phyloP scores from a whole-genome alignment of 352 stramenopile genomes.

The Pythium brachiatum region DNA sequence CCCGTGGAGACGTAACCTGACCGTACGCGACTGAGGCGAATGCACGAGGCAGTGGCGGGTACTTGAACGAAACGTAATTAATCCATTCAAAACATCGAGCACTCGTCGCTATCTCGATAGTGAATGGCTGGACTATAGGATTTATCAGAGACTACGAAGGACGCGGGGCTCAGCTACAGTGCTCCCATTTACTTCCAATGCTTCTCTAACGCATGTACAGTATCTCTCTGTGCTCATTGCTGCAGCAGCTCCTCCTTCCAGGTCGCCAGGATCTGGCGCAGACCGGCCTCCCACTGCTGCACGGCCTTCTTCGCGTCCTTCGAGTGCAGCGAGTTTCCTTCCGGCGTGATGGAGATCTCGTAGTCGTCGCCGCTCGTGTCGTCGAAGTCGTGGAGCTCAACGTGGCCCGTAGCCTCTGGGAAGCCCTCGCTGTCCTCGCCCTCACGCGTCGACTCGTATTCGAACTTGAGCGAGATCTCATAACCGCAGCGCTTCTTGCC shows the following conservation, averaged over 20 bases:
- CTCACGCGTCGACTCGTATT: slow-evolving; percentile 44
- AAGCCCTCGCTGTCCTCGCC: slow-evolving; percentile 40
- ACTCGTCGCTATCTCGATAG: too few relatives aligned
- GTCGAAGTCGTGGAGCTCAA: slow-evolving; percentile 85
- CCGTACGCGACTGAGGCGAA: too few relatives aligned
- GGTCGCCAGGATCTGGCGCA: slow-evolving; percentile 62
- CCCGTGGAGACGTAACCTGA: too few relatives aligned
- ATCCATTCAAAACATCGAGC: too few relatives aligned
- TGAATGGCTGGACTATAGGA: too few relatives aligned
- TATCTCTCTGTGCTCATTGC: slow-evolving; percentile 44
- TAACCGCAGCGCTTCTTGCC: slow-evolving; percentile 86
- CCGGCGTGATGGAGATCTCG: slow-evolving; percentile 57
- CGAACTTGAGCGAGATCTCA: slow-evolving; percentile 81
- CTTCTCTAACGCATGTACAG: not conserved
- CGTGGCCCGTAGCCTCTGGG: slow-evolving; percentile 52
- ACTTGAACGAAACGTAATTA: too few relatives aligned
- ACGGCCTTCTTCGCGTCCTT: slow-evolving; percentile 59
- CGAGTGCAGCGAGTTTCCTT: slow-evolving; percentile 45
- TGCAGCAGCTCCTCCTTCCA: slow-evolving; percentile 81
- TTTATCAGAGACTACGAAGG: too few relatives aligned
- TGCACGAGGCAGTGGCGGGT: too few relatives aligned
- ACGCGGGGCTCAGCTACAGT: not conserved
- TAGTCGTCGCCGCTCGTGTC: slow-evolving; percentile 82
- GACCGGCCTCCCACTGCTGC: slow-evolving; percentile 47
- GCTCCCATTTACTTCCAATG: not conserved